Conservation (phyloP, 1,139 yeast species). For the Lodderomyces orthopsilosis region DNA sequence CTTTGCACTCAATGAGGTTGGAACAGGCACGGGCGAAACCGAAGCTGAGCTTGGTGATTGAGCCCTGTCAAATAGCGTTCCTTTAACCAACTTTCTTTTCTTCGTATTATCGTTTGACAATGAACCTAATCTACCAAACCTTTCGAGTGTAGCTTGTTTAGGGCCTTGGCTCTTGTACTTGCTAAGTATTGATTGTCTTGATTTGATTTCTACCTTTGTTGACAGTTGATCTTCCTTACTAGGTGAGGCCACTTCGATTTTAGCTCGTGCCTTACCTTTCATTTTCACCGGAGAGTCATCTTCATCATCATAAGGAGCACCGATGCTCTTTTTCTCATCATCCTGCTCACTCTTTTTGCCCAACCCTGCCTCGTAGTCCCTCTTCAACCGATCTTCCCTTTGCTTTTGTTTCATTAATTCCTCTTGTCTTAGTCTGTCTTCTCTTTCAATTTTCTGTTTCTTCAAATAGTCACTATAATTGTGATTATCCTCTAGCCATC, state of each 20-base stretch:
- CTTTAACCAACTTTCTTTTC: conserved; percentile 39
- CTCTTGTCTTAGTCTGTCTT: conserved; percentile 18
- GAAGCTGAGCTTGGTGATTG: conserved; percentile 13
- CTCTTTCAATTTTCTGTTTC: conserved; percentile 21
- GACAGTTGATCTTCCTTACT: conserved; percentile 24
- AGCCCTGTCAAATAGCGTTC: conserved; percentile 19
- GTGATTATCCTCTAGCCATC: conserved; percentile 42
- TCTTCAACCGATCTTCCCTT: conserved; percentile 13
- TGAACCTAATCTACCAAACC: conserved; percentile 17
- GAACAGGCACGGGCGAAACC: conserved; percentile 14
- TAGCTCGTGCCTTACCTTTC: conserved; percentile 32
- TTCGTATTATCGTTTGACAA: conserved; percentile 16
- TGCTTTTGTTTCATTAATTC: conserved; percentile 16
- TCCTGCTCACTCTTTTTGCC: neutral
- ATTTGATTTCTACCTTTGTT: conserved; percentile 60
- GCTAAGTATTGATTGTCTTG: conserved; percentile 53
- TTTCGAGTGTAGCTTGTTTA: conserved; percentile 27
- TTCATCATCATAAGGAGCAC: conserved; percentile 15
- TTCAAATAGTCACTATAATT: conserved; percentile 25
- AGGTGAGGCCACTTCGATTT: conserved; percentile 20
- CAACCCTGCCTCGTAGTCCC: conserved; percentile 15
- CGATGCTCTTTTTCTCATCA: neutral
- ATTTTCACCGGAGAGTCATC: conserved; percentile 37
- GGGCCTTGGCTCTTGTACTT: conserved; percentile 35
- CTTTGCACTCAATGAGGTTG: conserved; percentile 13